Base-by-base conservation (phyloP, 768 basidiomycete genomes). In the Kwoniella dendrophila region DNA sequence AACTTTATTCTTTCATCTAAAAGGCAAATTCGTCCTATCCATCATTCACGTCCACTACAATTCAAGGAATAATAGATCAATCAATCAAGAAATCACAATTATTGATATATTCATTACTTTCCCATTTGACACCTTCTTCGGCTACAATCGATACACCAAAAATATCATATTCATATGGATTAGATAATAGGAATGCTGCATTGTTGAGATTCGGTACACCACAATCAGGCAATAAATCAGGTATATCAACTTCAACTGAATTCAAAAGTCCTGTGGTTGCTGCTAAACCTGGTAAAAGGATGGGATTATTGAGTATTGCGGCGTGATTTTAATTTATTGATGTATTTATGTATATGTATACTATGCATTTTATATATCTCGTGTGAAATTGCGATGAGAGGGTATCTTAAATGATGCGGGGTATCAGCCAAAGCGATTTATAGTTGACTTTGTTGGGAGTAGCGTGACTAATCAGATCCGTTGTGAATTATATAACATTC, bases 401-500 rank as follows among this genome's bases (percentile, higher is more conserved):
- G 24, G 50, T 52, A 52, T 52, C n/a, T n/a, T n/a, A 20, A 14
- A 24, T 11, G 5, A 55, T 55, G 52, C 52, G 11, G 22, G 36
- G 40, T 55, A 40, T 43, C 26, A 24, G n/a, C n/a, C n/a, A 6
- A 4, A 11, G 16, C 7, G 16, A 32, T 40, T 3, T 22, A 55
- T n/a, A 10, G 7, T 43, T 43, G 12, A 43, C 7, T 43, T 43
- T 5, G 41, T 11, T 43, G n/a, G n/a, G n/a, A n/a, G n/a, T n/a
- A n/a, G n/a, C n/a, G n/a, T n/a, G n/a, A n/a, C n/a, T n/a, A n/a
- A n/a, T n/a, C n/a, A n/a, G n/a, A n/a, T n/a, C n/a, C n/a, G n/a
- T n/a, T n/a, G n/a, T n/a, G n/a, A n/a, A 36, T 43, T 59, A 72
- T 29, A 79, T 79, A 33, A 92, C 88, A 50, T 82, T 85, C 79